Percentiles rank a stretch among this genome's conserved stretches.
Conservation (phyloP, 768 basidiomycete genomes). For the Peribolospora baueri region DNA sequence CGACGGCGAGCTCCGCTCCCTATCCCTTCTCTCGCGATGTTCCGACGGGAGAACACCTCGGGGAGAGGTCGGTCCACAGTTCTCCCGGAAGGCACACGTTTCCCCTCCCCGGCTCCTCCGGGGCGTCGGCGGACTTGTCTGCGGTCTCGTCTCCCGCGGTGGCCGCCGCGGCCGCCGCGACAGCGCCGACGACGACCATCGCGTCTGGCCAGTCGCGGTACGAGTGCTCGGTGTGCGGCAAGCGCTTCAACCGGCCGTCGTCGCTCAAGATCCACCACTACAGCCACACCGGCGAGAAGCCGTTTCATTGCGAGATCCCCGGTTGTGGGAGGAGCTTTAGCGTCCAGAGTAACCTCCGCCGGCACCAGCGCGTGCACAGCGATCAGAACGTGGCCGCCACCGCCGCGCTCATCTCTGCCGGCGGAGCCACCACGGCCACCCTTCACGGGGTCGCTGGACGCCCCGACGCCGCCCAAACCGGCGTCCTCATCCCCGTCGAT, state of each 20-base stretch:
- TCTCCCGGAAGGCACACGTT: no score
- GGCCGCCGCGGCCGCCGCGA: no score
- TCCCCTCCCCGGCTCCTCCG: no score
- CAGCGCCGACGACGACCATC: no score
- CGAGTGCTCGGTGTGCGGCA: neutral
- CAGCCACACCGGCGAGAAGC: conserved; percentile 14
- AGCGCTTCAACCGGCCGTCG: conserved; percentile 12
- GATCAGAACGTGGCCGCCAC: neutral
- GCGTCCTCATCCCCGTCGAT: neutral
- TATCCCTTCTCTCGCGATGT: no score
- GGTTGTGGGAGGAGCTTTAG: conserved; percentile 8
- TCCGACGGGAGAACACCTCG: no score
- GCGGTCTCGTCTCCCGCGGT: no score
- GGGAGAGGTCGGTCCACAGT: no score
- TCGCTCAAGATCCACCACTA: conserved; percentile 11
- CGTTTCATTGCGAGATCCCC: conserved; percentile 9
- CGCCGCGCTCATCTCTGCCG: no score
- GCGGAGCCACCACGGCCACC: neutral
- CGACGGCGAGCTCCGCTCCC: no score
- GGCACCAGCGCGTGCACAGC: conserved; percentile 8
- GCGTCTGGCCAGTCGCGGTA: no score
- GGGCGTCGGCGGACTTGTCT: no score
- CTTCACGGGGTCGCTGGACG: neutral
- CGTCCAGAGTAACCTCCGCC: conserved; percentile 9
- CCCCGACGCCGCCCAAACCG: neutral